Percentiles rank a stretch among this genome's conserved stretches.
Conservation (phyloP, 305 asterid species). For the Rubia tinctorum region DNA sequence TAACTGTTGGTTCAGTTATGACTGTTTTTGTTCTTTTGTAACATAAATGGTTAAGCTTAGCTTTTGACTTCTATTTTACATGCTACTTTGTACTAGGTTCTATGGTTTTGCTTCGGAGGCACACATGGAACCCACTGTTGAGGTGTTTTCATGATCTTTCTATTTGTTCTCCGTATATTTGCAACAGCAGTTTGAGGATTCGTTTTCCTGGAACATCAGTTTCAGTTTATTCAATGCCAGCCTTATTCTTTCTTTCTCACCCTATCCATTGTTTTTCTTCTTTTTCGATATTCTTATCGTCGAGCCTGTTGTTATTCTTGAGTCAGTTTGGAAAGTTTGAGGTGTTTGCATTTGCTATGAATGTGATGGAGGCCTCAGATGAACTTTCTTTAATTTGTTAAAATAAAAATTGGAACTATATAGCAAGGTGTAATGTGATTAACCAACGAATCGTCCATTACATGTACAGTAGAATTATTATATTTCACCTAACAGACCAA, state of each 20-base stretch:
- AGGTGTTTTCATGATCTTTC: conserved; percentile 43
- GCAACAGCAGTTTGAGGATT: background rate
- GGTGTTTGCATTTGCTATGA: background rate
- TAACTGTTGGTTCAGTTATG: background rate
- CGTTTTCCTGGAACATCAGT: background rate
- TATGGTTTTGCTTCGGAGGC: conserved; percentile 97
- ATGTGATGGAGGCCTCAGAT: background rate
- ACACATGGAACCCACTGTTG: conserved; percentile 91
- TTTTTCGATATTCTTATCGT: background rate
- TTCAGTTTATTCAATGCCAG: background rate
- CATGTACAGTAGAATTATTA: background rate
- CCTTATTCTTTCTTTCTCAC: background rate
- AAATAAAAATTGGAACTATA: background rate
- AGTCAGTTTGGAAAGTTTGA: background rate
- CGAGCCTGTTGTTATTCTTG: background rate
- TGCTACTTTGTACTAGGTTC: conserved; percentile 47
- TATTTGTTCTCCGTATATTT: background rate
- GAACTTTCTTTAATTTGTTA: background rate
- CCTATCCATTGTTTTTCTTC: background rate
- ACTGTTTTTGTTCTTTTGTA: background rate
- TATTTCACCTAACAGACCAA: background rate
- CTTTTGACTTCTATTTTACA: conserved; percentile 15
- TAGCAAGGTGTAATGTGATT: background rate
- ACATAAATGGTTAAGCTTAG: background rate
- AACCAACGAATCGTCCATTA: background rate